Evolutionary conservation across 768 basidiomycete species (phyloP).

Genomic region (Panaeolus papilionaceus): DNA sequence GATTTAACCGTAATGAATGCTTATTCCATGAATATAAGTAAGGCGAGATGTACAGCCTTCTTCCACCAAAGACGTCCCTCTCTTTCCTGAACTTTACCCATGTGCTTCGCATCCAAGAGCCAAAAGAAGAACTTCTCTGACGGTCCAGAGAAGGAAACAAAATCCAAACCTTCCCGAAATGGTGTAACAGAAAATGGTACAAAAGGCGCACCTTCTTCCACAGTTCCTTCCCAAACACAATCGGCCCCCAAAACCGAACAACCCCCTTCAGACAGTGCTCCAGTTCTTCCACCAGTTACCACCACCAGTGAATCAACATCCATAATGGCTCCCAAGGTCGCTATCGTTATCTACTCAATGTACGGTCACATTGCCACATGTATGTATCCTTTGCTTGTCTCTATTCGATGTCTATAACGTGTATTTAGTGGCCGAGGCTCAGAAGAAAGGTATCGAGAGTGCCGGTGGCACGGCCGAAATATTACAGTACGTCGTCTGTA

Average conservation of each 20-base stretch:
- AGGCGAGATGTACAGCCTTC: conserved; percentile 16
- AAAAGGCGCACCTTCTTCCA: conserved; percentile 31
- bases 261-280: not conserved
- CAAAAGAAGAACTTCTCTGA: conserved; percentile 40
- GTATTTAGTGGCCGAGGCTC: conserved; percentile 62
- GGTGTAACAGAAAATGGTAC: conserved; percentile 31
- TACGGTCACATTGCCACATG: conserved; percentile 76
- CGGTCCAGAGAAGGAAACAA: conserved; percentile 18
- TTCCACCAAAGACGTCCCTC: conserved; percentile 9
- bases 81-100: conserved; percentile 24
- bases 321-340: conserved; percentile 57
- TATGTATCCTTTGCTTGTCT: conserved; percentile 36
- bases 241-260: not conserved
- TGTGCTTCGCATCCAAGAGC: conserved; percentile 42
- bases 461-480: conserved; percentile 59
- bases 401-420: conserved; percentile 18
- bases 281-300: conserved; percentile 13
- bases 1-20: not conserved
- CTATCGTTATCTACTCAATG: conserved; percentile 76
- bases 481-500: conserved; percentile 51
- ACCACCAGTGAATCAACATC: conserved; percentile 16
- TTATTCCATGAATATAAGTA: conserved; percentile 16
- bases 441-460: conserved; percentile 51
- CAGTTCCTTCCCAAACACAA: conserved; percentile 14
- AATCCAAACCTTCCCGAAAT: conserved; percentile 23